Evolutionary conservation across 768 basidiomycete genomes (phyloP), one percentile per base, ranked within the genome.

Genomic region (Panaeolus cyanescens): DNA sequence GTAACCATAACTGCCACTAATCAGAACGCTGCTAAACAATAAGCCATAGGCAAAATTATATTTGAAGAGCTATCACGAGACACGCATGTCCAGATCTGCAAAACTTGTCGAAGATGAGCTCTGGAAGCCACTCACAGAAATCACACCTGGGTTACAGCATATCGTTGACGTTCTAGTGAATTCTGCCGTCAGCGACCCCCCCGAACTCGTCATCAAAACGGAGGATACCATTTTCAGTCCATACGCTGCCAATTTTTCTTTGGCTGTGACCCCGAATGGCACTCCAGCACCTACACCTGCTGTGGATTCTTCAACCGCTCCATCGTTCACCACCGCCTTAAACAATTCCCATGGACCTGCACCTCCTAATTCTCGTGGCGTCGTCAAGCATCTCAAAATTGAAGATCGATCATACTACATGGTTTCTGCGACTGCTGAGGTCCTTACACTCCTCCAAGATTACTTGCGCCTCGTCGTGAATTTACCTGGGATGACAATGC

Each of bases 51-150:
- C 95, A 5, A 96, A 95, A 75, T 76, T 84, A 9, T 99, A 96
- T 78, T 78, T 99, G 28, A 87, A 91, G 68, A 75, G 80, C 0
- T 98, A 96, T 76, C 97, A 99, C 70, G 89, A 95, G 65, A 74
- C 82, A 10, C 83, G 91, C 55, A 84, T 99, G 42, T 85, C 88
- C 2, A 83, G 83, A 59, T 91, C 90, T 2, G 96, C 96, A 28
- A 93, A 91, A 71, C 77, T 93, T 28, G 96, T 99, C 7, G 95
- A 99, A 72, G 95, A 98, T 65, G 97, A 99, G 70, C 91, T 90
- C 62, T 99, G 97, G 97, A 86, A 80, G 60, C 91, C 91, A 15
- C 25, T 50, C 13, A 81, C 86, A 13, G 93, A 97, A 59, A 86
- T 96, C 13, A 77, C 88, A 1, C 69, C 78, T 4, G 64, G 77